phyloP scores from a whole-genome alignment of 805 yeast genomes.

The Yarrowia sp. region DNA sequence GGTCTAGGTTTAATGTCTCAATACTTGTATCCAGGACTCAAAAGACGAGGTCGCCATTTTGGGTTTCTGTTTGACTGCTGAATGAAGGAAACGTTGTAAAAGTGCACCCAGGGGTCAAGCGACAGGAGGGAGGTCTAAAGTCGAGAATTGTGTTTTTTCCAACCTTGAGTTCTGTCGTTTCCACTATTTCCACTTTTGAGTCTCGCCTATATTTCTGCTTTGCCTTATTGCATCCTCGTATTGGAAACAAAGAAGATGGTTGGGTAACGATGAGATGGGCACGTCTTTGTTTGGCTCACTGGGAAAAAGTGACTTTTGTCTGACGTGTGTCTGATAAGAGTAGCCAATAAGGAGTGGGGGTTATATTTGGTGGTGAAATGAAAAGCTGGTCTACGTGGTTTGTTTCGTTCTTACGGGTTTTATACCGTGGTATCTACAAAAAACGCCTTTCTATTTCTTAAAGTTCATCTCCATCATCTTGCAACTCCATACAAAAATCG shows the following conservation, averaged over 20 bases:
- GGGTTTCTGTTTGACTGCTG: not conserved
- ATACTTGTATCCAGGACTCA: not conserved
- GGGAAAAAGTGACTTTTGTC: not conserved
- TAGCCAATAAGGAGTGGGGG: constrained; percentile 7
- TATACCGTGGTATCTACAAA: no score
- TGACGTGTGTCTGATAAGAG: constrained; percentile 25
- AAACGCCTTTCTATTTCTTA: no score
- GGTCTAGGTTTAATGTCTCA: constrained; percentile 5
- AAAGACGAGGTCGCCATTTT: not conserved
- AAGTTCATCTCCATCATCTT: no score
- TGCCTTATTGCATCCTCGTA: not conserved
- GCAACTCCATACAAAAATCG: no score
- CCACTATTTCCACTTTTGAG: not conserved
- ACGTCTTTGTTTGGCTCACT: not conserved
- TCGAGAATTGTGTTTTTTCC: not conserved
- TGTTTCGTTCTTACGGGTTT: no score
- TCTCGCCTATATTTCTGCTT: not conserved
- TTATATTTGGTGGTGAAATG: not conserved
- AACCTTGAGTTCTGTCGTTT: not conserved
- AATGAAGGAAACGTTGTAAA: not conserved
- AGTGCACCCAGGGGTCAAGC: not conserved
- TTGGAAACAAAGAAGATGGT: not conserved
- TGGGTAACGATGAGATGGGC: constrained; percentile 20
- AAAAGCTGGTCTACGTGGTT: no score
- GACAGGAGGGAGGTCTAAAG: not conserved